Evolutionary conservation across 768 basidiomycete species (phyloP), one percentile per base, ranked within the genome.

Genomic region (Dacryopinax spathularia): DNA sequence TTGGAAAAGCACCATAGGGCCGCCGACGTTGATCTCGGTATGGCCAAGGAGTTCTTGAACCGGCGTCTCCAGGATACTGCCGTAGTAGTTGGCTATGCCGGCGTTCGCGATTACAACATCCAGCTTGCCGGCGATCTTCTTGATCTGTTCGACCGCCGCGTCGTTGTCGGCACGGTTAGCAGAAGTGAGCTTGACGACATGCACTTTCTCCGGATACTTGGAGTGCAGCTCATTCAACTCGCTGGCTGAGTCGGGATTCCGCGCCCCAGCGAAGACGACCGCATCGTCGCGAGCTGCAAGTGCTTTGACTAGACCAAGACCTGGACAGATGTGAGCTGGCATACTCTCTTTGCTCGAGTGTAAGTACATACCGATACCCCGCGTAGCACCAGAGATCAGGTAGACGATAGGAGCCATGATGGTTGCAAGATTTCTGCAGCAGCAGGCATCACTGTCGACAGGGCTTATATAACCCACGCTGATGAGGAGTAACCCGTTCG

Each of bases 21-120:
- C 70, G 22, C 67, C 0, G 16, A 65, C 39, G 63, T 69, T 69
- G 31, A 61, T 43, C 31, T 63, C 43, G 39, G 36, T 60, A 36
- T 63, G 61, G 1, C 35, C 25, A 7, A 3, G 15, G 16, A 63
- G 5, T 2, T 22, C 34, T 0, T 15, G 33, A 35, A 43, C 5
- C 15, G 34, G 22, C 15, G 29, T 33, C 5, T 34, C 9, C 41
- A 16, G 27, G 27, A 60, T 34, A 22, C 34, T 39, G 18, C 12
- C 20, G 16, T 33, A 13, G n/a, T 25, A 29, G 5, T 60, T 29
- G 16, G 25, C 10, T 27, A 69, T 64, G 3, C 69, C 69, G 1
- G 69, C 69, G 44, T 70, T 70, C 31, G 69, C 69, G 33, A 70
- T 64, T 35, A 70, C 34, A 12, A 68, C 68, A 41, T 69, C 68